Conservation (phyloP, 495 filamentous ascomycete species). For the Hyaloscypha variabilis region DNA sequence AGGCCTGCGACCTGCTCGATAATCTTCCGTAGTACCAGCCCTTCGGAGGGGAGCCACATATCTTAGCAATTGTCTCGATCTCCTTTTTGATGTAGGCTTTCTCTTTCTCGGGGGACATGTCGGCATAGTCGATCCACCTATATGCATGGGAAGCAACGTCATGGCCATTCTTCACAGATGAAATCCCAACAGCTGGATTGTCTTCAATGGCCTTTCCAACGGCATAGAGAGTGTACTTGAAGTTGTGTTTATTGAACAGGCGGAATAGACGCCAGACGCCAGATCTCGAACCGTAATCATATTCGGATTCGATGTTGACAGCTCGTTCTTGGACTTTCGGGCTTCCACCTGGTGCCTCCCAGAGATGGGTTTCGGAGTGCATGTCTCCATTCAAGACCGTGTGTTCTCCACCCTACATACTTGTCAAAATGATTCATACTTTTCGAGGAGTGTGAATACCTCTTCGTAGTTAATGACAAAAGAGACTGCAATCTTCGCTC, state of each 20-base stretch:
- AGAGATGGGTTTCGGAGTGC: constrained; percentile 36
- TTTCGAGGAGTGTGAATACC: constrained; percentile 15
- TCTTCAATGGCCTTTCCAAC: constrained; percentile 41
- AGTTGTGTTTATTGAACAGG: constrained; percentile 41
- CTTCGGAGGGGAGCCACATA: constrained; percentile 37
- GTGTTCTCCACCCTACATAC: constrained; percentile 36
- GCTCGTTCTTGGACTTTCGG: constrained; percentile 38
- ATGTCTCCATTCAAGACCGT: constrained; percentile 38
- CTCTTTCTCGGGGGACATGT: constrained; percentile 39
- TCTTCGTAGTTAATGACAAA: constrained; percentile 49
- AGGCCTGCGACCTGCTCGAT: constrained; percentile 33
- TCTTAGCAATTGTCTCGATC: constrained; percentile 36
- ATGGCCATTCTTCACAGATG: constrained; percentile 39
- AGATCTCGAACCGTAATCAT: constrained; percentile 42
- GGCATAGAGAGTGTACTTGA: constrained; percentile 42
- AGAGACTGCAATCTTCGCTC: constrained; percentile 44
- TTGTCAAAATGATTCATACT: neutral
- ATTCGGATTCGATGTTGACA: constrained; percentile 41
- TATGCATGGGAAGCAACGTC: constrained; percentile 43
- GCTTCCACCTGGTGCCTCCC: constrained; percentile 37
- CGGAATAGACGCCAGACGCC: constrained; percentile 43
- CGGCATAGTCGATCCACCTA: constrained; percentile 42
- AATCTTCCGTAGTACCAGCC: constrained; percentile 46
- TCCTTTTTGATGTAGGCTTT: constrained; percentile 42
- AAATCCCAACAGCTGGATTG: constrained; percentile 37